A percentile compares a stretch with the other conserved stretches of the same genome.
Evolutionary conservation across 2,329 filamentous ascomycete genomes (phyloP).

Genomic region (Bipolaris cookei): DNA sequence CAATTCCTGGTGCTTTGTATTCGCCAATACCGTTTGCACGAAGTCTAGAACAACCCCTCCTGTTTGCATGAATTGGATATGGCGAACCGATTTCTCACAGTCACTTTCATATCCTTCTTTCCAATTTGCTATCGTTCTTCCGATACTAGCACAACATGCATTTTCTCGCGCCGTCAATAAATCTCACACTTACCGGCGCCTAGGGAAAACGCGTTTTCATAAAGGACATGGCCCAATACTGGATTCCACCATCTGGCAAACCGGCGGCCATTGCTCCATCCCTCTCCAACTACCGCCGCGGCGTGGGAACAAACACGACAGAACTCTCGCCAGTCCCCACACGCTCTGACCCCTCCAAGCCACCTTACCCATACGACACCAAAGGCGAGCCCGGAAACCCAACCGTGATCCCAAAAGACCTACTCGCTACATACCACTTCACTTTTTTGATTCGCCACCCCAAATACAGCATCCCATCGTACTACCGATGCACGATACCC

Average conservation of each 20-base stretch:
- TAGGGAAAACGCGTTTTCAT: slow-evolving; percentile 94
- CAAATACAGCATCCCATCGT: slow-evolving; percentile 88
- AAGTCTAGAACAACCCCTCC: background rate
- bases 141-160: background rate
- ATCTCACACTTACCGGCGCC: slow-evolving; percentile 28
- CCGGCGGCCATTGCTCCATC: slow-evolving; percentile 77
- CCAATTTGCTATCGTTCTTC: background rate
- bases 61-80: background rate
- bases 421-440: slow-evolving; percentile 85
- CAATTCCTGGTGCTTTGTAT: background rate
- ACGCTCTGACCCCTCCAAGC: slow-evolving; percentile 30
- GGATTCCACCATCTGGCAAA: slow-evolving; percentile 76
- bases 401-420: slow-evolving; percentile 76
- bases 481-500: slow-evolving; percentile 91
- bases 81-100: background rate
- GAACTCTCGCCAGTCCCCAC: slow-evolving; percentile 45
- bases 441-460: slow-evolving; percentile 97
- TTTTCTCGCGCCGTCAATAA: background rate
- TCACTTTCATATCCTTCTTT: background rate
- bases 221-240: slow-evolving; percentile 96
- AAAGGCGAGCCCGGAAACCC: slow-evolving; percentile 74
- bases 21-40: background rate
- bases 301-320: slow-evolving; percentile 62
- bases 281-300: slow-evolving; percentile 65
- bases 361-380: slow-evolving; percentile 66